phyloP scores from a whole-genome alignment of 2,329 filamentous ascomycete species.

The Aspergillus transmontanensis region DNA sequence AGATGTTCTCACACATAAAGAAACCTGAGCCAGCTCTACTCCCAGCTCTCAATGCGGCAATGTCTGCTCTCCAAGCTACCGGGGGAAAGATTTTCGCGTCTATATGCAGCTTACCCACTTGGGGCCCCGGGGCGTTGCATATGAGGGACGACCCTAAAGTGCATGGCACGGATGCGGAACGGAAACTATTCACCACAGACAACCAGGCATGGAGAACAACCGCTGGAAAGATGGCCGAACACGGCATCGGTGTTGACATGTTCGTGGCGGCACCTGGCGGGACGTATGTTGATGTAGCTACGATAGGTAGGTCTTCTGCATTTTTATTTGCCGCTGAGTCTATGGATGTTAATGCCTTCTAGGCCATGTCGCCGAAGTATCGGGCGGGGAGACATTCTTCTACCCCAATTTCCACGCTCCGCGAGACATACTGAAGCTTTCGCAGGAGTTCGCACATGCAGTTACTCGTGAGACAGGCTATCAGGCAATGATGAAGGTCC shows the following conservation, averaged over 20 bases:
- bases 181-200: conserved; percentile 88
- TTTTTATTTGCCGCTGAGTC: conserved; percentile 2
- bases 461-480: conserved; percentile 90
- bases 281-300: conserved; percentile 89
- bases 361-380: conserved; percentile 82
- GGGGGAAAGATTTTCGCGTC: conserved; percentile 93
- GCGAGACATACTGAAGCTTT: conserved; percentile 80
- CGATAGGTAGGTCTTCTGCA: conserved; percentile 65
- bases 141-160: conserved; percentile 87
- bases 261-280: conserved; percentile 91
- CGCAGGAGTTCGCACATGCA: conserved; percentile 81
- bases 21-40: conserved; percentile 88
- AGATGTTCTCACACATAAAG: conserved; percentile 84
- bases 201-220: conserved; percentile 84
- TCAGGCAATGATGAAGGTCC: conserved; percentile 96
- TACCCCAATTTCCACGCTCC: conserved; percentile 94
- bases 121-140: conserved; percentile 82
- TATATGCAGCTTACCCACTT: conserved; percentile 83
- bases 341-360: conserved; percentile 11
- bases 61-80: conserved; percentile 80
- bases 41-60: conserved; percentile 78
- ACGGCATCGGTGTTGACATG: conserved; percentile 87
- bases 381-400: conserved; percentile 94
- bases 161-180: conserved; percentile 83
- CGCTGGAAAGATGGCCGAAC: conserved; percentile 83